Evolutionary conservation across 768 basidiomycete genomes (phyloP).

Genomic region (Mycena chlorophos): DNA sequence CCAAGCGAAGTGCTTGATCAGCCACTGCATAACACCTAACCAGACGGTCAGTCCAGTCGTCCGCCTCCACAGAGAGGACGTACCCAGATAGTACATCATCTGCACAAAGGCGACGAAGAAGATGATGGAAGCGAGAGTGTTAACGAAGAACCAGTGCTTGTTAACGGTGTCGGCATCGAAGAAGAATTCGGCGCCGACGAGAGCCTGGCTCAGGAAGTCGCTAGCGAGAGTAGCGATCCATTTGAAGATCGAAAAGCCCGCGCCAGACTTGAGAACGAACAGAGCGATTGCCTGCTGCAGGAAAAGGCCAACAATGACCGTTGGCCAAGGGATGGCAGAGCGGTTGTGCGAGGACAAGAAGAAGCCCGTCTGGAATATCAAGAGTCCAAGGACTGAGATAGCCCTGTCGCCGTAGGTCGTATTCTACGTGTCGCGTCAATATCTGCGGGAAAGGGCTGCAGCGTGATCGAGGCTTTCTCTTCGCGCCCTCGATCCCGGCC

Average conservation of each 20-base stretch:
- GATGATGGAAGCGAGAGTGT: conserved; percentile 76
- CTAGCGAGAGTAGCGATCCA: conserved; percentile 79
- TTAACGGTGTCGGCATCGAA: conserved; percentile 64
- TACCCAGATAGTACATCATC: conserved; percentile 5
- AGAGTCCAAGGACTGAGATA: conserved; percentile 77
- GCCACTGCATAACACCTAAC: conserved; percentile 91
- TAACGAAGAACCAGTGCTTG: conserved; percentile 86
- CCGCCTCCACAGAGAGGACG: too few relatives aligned
- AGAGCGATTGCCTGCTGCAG: conserved; percentile 84
- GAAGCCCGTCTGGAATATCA: conserved; percentile 78
- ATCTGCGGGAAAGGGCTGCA: conserved; percentile 8
- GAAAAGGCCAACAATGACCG: conserved; percentile 85
- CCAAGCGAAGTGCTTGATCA: conserved; percentile 88
- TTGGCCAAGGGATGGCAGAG: conserved; percentile 74
- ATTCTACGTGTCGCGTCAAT: conserved; percentile 35
- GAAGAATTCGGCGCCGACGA: conserved; percentile 79
- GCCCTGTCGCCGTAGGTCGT: conserved; percentile 77
- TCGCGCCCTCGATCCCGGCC: too few relatives aligned
- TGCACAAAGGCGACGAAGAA: conserved; percentile 91
- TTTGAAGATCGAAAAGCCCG: conserved; percentile 81
- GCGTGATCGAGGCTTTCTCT: too few relatives aligned
- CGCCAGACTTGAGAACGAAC: conserved; percentile 83
- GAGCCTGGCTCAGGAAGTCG: conserved; percentile 73
- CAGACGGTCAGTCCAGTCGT: conserved; percentile 94
- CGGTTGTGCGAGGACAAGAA: conserved; percentile 66